phyloP scores from a whole-genome alignment of 768 basidiomycete genomes.

The Pulveroboletus ravenelii region DNA sequence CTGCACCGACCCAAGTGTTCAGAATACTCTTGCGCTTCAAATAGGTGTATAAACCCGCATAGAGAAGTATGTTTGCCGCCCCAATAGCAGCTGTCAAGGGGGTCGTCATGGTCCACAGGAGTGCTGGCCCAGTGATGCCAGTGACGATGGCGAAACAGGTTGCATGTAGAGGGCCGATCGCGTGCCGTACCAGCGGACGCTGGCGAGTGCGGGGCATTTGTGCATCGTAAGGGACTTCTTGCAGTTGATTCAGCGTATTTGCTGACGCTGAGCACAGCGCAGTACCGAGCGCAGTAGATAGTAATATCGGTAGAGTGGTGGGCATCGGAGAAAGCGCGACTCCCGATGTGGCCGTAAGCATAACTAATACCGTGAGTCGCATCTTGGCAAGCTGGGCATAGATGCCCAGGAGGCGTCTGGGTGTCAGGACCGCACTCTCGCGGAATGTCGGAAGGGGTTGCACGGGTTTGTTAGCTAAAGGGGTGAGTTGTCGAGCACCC shows the following conservation, averaged over 20 bases:
- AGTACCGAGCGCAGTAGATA: conserved; percentile 86
- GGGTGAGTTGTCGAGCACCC: conserved; percentile 26
- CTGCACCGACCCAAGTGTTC: conserved; percentile 93
- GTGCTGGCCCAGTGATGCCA: conserved; percentile 70
- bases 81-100: conserved; percentile 84
- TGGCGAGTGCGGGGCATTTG: conserved; percentile 91
- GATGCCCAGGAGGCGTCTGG: conserved; percentile 50
- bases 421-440: conserved; percentile 41
- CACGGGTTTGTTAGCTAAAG: conserved; percentile 9
- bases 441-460: conserved; percentile 29
- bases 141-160: conserved; percentile 71
- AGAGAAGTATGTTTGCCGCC: conserved; percentile 77
- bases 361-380: conserved; percentile 77
- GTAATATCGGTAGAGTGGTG: conserved; percentile 74
- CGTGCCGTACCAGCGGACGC: conserved; percentile 79
- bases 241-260: conserved; percentile 90
- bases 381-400: conserved; percentile 84
- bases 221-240: conserved; percentile 93
- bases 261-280: conserved; percentile 89
- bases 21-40: conserved; percentile 75
- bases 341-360: conserved; percentile 85
- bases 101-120: conserved; percentile 81
- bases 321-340: conserved; percentile 91
- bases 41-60: conserved; percentile 90
- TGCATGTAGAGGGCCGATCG: conserved; percentile 84